Evolutionary conservation across 306 rosid species (phyloP).

Genomic region (Hippophae rhamnoides): DNA sequence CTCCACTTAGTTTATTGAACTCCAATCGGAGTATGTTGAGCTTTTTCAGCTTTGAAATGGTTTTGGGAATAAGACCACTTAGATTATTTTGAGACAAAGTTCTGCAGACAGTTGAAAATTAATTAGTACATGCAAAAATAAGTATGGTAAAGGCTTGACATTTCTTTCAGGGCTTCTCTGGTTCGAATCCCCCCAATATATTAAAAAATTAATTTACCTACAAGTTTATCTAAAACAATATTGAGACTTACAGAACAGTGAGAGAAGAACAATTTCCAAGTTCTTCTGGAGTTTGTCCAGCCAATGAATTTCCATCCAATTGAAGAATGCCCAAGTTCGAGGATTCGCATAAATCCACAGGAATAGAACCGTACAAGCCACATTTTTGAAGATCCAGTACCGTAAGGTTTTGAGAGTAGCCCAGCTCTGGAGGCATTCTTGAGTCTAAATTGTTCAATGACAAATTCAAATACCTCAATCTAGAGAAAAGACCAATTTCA

Average conservation of each 20-base stretch:
- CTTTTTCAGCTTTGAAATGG: conserved; percentile 56
- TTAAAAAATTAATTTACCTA: neutral
- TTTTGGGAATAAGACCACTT: conserved; percentile 57
- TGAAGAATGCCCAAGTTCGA: conserved; percentile 69
- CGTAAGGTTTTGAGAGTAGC: conserved; percentile 48
- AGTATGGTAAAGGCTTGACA: no score
- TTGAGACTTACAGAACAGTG: conserved; percentile 51
- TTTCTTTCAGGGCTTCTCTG: neutral
- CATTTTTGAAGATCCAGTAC: conserved; percentile 62
- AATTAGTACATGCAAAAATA: neutral
- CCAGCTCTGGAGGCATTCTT: conserved; percentile 57
- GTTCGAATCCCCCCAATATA: neutral
- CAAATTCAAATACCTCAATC: conserved; percentile 55
- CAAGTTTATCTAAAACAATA: conserved; percentile 13
- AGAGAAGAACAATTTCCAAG: conserved; percentile 89
- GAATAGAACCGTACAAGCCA: conserved; percentile 52
- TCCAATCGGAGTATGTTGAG: conserved; percentile 71
- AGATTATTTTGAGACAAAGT: conserved; percentile 70
- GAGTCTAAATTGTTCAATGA: conserved; percentile 82
- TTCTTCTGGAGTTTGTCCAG: conserved; percentile 57
- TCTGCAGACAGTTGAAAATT: conserved; percentile 35
- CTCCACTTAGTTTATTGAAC: conserved; percentile 72
- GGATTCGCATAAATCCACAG: conserved; percentile 63
- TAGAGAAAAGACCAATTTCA: conserved; percentile 53
- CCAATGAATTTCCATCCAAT: conserved; percentile 66